Conservation (phyloP, 768 basidiomycete species). For the Suillus weaverae region DNA sequence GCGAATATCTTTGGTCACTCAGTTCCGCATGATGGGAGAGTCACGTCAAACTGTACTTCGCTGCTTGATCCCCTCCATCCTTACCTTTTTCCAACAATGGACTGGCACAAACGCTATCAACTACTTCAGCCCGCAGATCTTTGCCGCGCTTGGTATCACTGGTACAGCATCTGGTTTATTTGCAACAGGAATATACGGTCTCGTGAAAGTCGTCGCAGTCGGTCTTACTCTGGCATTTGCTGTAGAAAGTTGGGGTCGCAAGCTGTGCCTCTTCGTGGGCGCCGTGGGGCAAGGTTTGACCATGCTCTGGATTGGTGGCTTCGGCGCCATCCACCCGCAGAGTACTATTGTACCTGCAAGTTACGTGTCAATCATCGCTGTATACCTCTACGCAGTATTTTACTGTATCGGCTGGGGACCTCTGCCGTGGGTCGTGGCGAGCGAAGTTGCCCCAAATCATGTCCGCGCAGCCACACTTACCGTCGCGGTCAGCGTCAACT, state of each 20-base stretch:
- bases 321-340: slow-evolving; percentile 36
- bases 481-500: slow-evolving; percentile 41
- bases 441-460: slow-evolving; percentile 42
- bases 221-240: slow-evolving; percentile 42
- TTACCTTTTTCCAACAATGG: slow-evolving; percentile 46
- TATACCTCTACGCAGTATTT: slow-evolving; percentile 49
- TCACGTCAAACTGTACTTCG: slow-evolving; percentile 36
- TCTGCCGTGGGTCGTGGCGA: slow-evolving; percentile 33
- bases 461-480: slow-evolving; percentile 41
- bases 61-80: slow-evolving; percentile 42
- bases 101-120: slow-evolving; percentile 52
- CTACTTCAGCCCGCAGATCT: slow-evolving; percentile 49
- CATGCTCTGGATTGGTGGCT: slow-evolving; percentile 51
- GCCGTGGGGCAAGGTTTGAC: slow-evolving; percentile 44
- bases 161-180: slow-evolving; percentile 42
- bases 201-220: slow-evolving; percentile 42
- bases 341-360: slow-evolving; percentile 35
- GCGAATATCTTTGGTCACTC: slow-evolving; percentile 30
- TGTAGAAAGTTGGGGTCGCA: slow-evolving; percentile 45
- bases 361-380: slow-evolving; percentile 45
- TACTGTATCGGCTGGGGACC: slow-evolving; percentile 46
- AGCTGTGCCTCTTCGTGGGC: slow-evolving; percentile 44
- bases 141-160: slow-evolving; percentile 43
- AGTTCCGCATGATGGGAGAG: slow-evolving; percentile 40
- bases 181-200: slow-evolving; percentile 42